phyloP scores from a whole-genome alignment of 2,329 filamentous ascomycete species.

The Penicillium freii region DNA sequence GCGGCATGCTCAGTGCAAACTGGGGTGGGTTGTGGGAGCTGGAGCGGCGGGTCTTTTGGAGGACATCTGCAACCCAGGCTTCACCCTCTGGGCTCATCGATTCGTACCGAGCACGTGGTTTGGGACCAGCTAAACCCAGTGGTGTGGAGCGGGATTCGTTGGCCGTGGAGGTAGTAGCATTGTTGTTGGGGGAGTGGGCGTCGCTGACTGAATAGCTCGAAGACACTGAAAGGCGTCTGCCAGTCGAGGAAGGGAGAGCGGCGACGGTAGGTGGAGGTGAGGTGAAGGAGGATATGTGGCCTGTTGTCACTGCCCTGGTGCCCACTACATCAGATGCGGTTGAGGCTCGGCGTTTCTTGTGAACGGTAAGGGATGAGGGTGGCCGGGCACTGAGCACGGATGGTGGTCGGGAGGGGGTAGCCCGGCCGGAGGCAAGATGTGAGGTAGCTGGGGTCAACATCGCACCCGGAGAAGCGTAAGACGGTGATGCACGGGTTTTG shows the following conservation, averaged over 20 bases:
- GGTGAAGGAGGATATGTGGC: conserved; percentile 31
- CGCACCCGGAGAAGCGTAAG: conserved; percentile 29
- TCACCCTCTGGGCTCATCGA: conserved; percentile 48
- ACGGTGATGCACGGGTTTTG: conserved; percentile 32
- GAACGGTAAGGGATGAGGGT: conserved; percentile 40
- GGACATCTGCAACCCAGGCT: conserved; percentile 49
- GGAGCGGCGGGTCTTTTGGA: conserved; percentile 44
- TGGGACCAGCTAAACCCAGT: conserved; percentile 47
- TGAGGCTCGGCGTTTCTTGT: conserved; percentile 39
- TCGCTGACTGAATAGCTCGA: conserved; percentile 39
- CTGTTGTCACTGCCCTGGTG: conserved; percentile 28
- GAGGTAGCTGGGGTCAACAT: conserved; percentile 21
- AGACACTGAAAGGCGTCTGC: conserved; percentile 38
- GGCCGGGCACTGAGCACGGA: conserved; percentile 40
- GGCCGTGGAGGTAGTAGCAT: conserved; percentile 10
- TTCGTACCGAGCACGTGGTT: conserved; percentile 38
- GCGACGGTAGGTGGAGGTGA: conserved; percentile 23
- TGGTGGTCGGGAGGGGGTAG: conserved; percentile 38
- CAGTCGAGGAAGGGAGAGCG: conserved; percentile 19
- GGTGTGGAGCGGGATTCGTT: conserved; percentile 35
- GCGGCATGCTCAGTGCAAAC: conserved; percentile 22
- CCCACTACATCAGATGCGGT: conserved; percentile 33
- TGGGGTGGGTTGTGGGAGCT: conserved; percentile 33
- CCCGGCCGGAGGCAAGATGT: conserved; percentile 28
- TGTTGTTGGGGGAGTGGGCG: conserved; percentile 26